Base-by-base conservation (phyloP, 108 stramenopile species). In the Skeletonema marinoi region DNA sequence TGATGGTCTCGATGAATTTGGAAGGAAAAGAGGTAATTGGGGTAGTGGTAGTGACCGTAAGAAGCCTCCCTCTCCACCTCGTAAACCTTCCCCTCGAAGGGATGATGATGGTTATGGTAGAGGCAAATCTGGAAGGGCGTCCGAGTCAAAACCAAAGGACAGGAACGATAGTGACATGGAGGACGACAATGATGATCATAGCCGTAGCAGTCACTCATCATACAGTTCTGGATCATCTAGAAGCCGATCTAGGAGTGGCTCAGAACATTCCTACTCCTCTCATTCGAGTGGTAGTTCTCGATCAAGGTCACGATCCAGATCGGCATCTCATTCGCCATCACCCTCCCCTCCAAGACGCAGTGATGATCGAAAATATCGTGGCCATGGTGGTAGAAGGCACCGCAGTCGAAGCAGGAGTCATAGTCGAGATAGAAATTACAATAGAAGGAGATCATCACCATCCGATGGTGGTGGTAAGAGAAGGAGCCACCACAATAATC, bases 351-450 rank as follows among this genome's bases (percentile, higher is more conserved):
- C 44, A 16, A 46, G 44, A n/a, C 66, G 66, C 0, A 25, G 25
- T 12, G 56, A 59, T 21, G 30, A 60, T 46, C 66, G 66, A 46
- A 30, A 62, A 16, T 46, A 62, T 62, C 66, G 66, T 16, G 12
- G 66, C 14, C 60, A 67, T 59, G 29, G 56, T 59, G 29, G 66
- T n/a, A 54, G 66, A 13, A 12, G 66, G 13, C 29, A 62, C 60
- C 56, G 58, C 3, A 60, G 66, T 60, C 66, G 66, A 62, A 67
- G 66, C 11, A 59, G 60, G n/a, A 69, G 60, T 61, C 19, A 58
- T 35, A 64, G 63, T 39, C 63, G 63, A 35, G 21, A 29, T 29
- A 64, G 31, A 56, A 25, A 25, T 56, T 56, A 21, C 54, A 51
- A 51, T 11, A 46, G 16, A 0, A 46, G 44, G 44, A 41, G 39